Percentiles rank a stretch among this genome's conserved stretches.
Evolutionary conservation across 2,329 filamentous ascomycete species (phyloP).

Genomic region (Penicillium sp.): DNA sequence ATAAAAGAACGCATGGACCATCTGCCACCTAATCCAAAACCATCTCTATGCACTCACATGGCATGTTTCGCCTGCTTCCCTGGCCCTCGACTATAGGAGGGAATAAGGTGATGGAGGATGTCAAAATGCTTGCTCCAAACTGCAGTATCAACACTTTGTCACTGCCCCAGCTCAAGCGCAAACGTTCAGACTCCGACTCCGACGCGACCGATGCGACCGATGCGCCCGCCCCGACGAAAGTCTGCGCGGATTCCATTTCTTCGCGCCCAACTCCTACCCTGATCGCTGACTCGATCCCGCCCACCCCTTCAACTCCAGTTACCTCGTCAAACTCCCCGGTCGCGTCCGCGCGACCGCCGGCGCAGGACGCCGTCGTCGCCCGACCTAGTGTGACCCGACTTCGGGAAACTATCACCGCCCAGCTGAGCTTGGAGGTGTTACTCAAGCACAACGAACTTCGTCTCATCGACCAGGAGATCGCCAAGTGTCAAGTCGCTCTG

Average conservation of each 20-base stretch:
- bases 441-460: conserved; percentile 93
- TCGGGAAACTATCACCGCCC: conserved; percentile 74
- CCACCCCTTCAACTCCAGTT: conserved; percentile 4
- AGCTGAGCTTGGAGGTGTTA: conserved; percentile 88
- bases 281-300: conserved; percentile 3
- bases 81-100: conserved; percentile 49
- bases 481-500: conserved; percentile 88
- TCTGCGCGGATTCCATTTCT: conserved; percentile 31
- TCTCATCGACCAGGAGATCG: conserved; percentile 91
- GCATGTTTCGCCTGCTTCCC: conserved; percentile 51
- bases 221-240: conserved; percentile 32
- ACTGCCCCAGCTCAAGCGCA: conserved; percentile 58
- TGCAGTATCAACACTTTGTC: conserved; percentile 33
- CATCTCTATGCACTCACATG: conserved; percentile 39
- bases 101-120: conserved; percentile 48
- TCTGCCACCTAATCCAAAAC: conserved; percentile 14
- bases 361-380: conserved; percentile 21
- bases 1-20: conserved; percentile 19
- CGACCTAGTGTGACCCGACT: conserved; percentile 49
- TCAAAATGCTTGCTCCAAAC: conserved; percentile 44
- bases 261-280: conserved; percentile 11
- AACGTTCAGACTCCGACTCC: conserved; percentile 55
- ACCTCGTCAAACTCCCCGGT: conserved; percentile 15
- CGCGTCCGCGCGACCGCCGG: conserved; percentile 17
- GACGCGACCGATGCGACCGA: conserved; percentile 45